These are phyloP conservation scores for Auricularia sp. DNA, from an alignment of 768 basidiomycete genomes.

Conservation along the genomic window DNA sequence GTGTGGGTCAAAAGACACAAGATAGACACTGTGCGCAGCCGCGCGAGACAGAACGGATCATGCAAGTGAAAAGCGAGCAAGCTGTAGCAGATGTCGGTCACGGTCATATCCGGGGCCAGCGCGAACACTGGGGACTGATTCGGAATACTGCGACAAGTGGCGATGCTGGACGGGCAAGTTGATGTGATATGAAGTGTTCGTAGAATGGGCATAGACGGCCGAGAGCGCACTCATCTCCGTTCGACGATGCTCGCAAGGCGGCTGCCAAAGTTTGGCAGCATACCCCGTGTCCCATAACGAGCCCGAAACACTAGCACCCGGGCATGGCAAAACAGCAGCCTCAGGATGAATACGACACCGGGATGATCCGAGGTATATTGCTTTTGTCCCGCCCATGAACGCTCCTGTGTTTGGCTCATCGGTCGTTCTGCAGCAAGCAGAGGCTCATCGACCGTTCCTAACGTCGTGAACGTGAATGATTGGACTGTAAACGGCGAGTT, in stretches of 20 bases:
- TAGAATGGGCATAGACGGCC: too few relatives aligned
- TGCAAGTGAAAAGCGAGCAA: too few relatives aligned
- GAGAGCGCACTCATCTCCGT: constrained; percentile 74
- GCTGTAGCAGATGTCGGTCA: too few relatives aligned
- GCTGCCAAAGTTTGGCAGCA: constrained; percentile 17
- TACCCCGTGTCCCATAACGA: neutral
- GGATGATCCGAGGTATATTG: constrained; percentile 13
- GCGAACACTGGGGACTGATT: too few relatives aligned
- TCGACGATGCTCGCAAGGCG: constrained; percentile 67
- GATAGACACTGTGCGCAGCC: too few relatives aligned
- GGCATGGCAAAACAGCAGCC: constrained; percentile 53
- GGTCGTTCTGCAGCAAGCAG: constrained; percentile 26
- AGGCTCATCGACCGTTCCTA: constrained; percentile 4
- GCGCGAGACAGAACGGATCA: too few relatives aligned
- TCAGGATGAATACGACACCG: constrained; percentile 22
- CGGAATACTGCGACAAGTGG: too few relatives aligned
- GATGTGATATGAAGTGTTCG: too few relatives aligned
- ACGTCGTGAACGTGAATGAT: constrained; percentile 39
- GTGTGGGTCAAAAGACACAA: too few relatives aligned
- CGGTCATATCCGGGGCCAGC: too few relatives aligned
- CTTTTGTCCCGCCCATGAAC: constrained; percentile 3
- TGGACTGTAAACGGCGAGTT: constrained; percentile 72
- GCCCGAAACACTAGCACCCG: neutral
- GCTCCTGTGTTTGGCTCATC: constrained; percentile 49
- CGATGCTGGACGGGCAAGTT: too few relatives aligned